A percentile compares a stretch with the other conserved stretches of the same genome.
Evolutionary conservation across 371 early-diverging fungal genomes (phyloP).

Genomic region (Saksenaea oblongispora): DNA sequence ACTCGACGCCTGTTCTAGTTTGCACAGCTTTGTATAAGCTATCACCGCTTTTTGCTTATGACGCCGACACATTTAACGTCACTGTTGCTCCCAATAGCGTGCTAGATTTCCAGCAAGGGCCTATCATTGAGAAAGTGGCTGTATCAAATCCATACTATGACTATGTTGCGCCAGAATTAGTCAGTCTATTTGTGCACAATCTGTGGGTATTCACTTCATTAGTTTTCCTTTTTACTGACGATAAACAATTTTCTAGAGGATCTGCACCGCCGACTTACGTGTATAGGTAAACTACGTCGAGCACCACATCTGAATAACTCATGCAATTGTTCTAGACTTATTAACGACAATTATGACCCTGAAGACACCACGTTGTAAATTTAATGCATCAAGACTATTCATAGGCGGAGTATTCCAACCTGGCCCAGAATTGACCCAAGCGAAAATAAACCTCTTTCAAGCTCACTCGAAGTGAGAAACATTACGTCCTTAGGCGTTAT

Average conservation of each 20-base stretch:
- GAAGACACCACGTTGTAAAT: conserved; percentile 50
- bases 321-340: conserved; percentile 61
- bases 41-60: conserved; percentile 87
- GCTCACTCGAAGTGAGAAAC: too few relatives aligned
- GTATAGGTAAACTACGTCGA: conserved; percentile 28
- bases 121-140: conserved; percentile 77
- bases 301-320: neutral
- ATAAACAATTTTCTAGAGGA: conserved; percentile 19
- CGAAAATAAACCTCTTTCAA: too few relatives aligned
- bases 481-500: too few relatives aligned
- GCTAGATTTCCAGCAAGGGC: conserved; percentile 75
- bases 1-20: conserved; percentile 88
- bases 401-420: neutral
- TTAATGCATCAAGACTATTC: neutral
- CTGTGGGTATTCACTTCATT: conserved; percentile 56
- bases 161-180: conserved; percentile 86
- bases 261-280: conserved; percentile 56
- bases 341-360: conserved; percentile 74
- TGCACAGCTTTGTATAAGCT: conserved; percentile 85
- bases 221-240: neutral
- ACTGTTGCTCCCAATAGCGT: conserved; percentile 81
- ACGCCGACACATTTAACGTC: conserved; percentile 81
- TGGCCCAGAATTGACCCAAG: too few relatives aligned
- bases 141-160: conserved; percentile 87
- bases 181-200: conserved; percentile 90